Evolutionary conservation across 208 protist species (phyloP).

Genomic region (Strigomonas oncopelti): DNA sequence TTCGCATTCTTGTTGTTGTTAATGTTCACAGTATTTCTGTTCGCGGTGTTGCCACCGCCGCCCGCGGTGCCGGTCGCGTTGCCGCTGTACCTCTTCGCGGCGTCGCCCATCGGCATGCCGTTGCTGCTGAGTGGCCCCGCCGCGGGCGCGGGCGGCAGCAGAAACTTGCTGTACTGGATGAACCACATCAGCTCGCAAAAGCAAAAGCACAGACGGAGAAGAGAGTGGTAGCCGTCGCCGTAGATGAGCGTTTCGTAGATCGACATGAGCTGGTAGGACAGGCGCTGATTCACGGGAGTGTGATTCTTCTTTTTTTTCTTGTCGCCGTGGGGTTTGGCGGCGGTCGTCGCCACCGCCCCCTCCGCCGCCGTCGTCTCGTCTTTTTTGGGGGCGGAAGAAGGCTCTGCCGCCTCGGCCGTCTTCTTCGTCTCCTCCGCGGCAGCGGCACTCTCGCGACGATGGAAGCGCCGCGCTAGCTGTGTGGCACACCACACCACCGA

Average conservation of each 20-base stretch:
- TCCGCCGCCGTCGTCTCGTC: too few relatives aligned
- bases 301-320: not conserved
- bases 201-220: slow-evolving; percentile 35
- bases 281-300: not conserved
- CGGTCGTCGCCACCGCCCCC: not conserved
- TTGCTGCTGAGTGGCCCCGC: not conserved
- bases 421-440: too few relatives aligned
- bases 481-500: not conserved
- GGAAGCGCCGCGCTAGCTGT: too few relatives aligned
- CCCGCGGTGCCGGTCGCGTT: not conserved
- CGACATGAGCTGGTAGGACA: not conserved
- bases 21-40: not conserved
- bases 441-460: too few relatives aligned
- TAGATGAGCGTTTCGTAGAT: slow-evolving; percentile 22
- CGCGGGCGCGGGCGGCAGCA: slow-evolving; percentile 5
- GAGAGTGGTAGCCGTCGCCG: slow-evolving; percentile 51
- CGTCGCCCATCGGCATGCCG: not conserved
- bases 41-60: slow-evolving; percentile 6
- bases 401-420: too few relatives aligned
- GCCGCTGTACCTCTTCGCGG: not conserved
- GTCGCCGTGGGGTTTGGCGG: not conserved
- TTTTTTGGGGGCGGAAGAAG: not conserved
- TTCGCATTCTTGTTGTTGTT: too few relatives aligned
- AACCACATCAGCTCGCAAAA: slow-evolving; percentile 50
- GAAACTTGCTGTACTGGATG: slow-evolving; percentile 27